phyloP scores from a whole-genome alignment of 768 basidiomycete species.

The Termitomyces eurrhizus region DNA sequence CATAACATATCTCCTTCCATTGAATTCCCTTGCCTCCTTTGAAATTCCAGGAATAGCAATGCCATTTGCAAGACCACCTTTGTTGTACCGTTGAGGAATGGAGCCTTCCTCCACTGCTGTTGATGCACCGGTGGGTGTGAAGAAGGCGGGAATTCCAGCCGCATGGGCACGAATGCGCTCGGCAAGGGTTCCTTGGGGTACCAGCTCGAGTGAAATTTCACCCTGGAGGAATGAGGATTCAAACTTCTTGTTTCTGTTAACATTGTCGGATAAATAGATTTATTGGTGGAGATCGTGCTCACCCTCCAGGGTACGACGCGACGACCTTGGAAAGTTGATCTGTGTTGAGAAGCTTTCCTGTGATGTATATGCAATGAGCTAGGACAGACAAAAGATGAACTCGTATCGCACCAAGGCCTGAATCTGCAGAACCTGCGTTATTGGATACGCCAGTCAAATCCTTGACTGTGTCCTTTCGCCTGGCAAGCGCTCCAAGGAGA shows the following conservation, averaged over 20 bases:
- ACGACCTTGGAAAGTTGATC: constrained; percentile 82
- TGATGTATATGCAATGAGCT: constrained; percentile 1
- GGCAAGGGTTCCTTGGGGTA: constrained; percentile 88
- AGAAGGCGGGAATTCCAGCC: constrained; percentile 92
- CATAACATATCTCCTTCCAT: constrained; percentile 77
- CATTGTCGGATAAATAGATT: neutral
- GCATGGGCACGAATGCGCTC: constrained; percentile 88
- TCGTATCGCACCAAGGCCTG: constrained; percentile 56
- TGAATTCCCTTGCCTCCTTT: constrained; percentile 74
- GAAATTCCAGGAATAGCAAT: constrained; percentile 68
- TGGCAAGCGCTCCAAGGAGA: constrained; percentile 71
- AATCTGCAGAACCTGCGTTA: constrained; percentile 73
- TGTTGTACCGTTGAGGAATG: constrained; percentile 76
- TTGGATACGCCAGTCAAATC: constrained; percentile 84
- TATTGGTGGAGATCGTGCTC: constrained; percentile 13
- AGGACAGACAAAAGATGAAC: neutral
- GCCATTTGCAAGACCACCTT: constrained; percentile 67
- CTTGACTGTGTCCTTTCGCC: constrained; percentile 61
- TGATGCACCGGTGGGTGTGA: constrained; percentile 83
- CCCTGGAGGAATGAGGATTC: constrained; percentile 80
- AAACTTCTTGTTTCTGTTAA: constrained; percentile 77
- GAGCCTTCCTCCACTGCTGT: constrained; percentile 79
- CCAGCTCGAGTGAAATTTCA: constrained; percentile 79
- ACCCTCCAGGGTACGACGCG: constrained; percentile 89
- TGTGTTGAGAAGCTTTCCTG: constrained; percentile 71